Evolutionary conservation across 2,329 filamentous ascomycete genomes (phyloP), one percentile per base, ranked within the genome.

Genomic region (Lecanicillium sp.): DNA sequence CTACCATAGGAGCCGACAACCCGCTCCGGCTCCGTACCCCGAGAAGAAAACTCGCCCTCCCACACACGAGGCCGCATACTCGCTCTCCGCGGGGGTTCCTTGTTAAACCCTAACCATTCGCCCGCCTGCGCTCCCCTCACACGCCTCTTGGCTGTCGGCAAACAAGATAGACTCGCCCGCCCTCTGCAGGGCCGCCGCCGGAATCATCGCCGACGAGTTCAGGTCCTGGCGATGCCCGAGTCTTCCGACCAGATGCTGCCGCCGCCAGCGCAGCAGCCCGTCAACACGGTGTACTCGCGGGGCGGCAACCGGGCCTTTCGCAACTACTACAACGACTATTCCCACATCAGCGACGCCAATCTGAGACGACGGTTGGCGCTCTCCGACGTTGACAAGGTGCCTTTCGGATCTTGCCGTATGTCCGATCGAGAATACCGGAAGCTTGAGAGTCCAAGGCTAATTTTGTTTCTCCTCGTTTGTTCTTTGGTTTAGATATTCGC

Each of bases 321-420:
- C 68, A 87, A 87, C 64, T 87, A 86, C 63, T 78, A 83, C 68
- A 85, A 85, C 60, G 81, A 85, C 62, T 86, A 67, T 56, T 78
- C 74, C 7, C 77, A 81, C 54, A 78, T 84, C 27, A 62, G 77
- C 54, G 85, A 91, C 60, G 84, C 86, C n/a, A 87, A 88, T 57
- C 77, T 90, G 57, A 79, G 86, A 47, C 77, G 87, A 54, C 79
- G 86, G 48, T 76, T 87, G 49, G 87, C 87, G 20, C 76, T 91
- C 48, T 84, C 85, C 9, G 84, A 90, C 59, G 87, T 90, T 55
- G 86, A 90, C 70, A 86, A 87, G 69, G 82, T 86, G 3, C 81
- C 81, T 0, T 88, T 90, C 59, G 83, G 85, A 56, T 79, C 84
- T 70, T 86, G 87, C 63, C 86, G 69, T 71, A 60, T 29, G 67